Conservation (phyloP, 2,329 filamentous ascomycete genomes). For the Metarhizium humberi region DNA sequence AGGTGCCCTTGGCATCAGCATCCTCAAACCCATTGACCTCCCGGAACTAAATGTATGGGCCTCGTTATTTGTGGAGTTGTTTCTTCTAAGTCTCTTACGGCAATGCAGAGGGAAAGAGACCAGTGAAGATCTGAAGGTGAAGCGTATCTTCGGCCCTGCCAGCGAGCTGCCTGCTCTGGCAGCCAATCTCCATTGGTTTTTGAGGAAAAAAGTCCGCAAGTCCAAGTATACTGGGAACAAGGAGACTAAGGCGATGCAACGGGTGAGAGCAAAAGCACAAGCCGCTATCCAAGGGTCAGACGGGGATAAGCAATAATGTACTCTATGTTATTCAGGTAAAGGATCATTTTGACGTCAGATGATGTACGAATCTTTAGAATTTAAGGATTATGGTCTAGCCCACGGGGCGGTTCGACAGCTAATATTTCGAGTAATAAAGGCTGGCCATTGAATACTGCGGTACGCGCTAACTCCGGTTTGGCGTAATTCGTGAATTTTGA, state of each 20-base stretch:
- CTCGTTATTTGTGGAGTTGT: constrained; percentile 67
- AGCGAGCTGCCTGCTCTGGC: constrained; percentile 59
- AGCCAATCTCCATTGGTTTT: constrained; percentile 68
- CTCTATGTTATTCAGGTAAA: not conserved
- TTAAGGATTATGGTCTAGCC: not conserved
- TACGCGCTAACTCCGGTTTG: too few species aligned
- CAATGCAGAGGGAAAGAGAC: constrained; percentile 40
- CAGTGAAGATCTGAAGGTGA: constrained; percentile 48
- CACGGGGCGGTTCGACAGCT: not conserved
- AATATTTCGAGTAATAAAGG: too few species aligned
- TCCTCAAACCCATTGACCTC: constrained; percentile 67
- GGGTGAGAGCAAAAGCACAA: constrained; percentile 24
- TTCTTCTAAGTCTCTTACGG: constrained; percentile 68
- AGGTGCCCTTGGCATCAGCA: constrained; percentile 33
- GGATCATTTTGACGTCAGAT: not conserved
- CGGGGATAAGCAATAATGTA: not conserved
- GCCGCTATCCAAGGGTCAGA: constrained; percentile 15
- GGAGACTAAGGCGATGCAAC: constrained; percentile 34
- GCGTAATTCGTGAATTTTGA: too few species aligned
- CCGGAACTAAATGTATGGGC: constrained; percentile 69
- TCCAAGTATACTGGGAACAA: constrained; percentile 44
- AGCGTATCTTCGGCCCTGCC: constrained; percentile 56
- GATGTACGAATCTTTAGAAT: not conserved
- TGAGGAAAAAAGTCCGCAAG: constrained; percentile 65
- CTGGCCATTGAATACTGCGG: too few species aligned